phyloP scores from a whole-genome alignment of 225 moss, liverwort and hornwort genomes.

The Bryum argenteum region DNA sequence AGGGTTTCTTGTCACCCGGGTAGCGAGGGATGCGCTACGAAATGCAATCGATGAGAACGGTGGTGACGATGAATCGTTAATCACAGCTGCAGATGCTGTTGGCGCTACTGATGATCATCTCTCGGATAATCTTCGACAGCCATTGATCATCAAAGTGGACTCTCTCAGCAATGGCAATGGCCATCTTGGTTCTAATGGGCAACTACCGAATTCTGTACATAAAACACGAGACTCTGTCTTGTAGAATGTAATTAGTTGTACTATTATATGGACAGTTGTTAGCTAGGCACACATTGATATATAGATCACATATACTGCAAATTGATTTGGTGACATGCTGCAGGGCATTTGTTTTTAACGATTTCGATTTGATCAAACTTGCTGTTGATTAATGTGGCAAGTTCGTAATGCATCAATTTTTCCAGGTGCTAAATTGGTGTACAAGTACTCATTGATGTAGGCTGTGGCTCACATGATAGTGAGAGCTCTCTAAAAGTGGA shows the following conservation, averaged over 20 bases:
- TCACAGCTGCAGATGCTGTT: constrained; percentile 31
- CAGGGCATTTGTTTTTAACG: constrained; percentile 1
- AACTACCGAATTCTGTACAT: constrained; percentile 25
- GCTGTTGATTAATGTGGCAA: not conserved
- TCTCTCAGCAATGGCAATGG: constrained; percentile 36
- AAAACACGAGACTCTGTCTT: constrained; percentile 29
- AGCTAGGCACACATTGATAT: constrained; percentile 19
- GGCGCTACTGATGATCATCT: constrained; percentile 19
- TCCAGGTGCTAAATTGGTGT: too few relatives aligned
- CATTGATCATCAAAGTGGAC: constrained; percentile 44
- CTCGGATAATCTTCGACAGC: constrained; percentile 44
- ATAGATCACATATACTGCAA: not conserved
- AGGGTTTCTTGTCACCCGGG: constrained; percentile 35
- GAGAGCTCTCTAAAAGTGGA: too few relatives aligned
- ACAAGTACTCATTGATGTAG: too few relatives aligned
- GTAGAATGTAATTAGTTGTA: constrained; percentile 29
- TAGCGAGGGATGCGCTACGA: constrained; percentile 43
- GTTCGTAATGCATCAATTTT: too few relatives aligned
- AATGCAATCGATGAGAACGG: constrained; percentile 45
- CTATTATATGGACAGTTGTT: not conserved
- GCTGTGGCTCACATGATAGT: too few relatives aligned
- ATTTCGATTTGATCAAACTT: not conserved
- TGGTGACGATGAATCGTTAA: constrained; percentile 29
- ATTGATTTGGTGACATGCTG: constrained; percentile 20
- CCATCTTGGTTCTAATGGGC: too few relatives aligned